Conservation (phyloP, 805 yeast species). For the Cyberlindnera misumaiensis region DNA sequence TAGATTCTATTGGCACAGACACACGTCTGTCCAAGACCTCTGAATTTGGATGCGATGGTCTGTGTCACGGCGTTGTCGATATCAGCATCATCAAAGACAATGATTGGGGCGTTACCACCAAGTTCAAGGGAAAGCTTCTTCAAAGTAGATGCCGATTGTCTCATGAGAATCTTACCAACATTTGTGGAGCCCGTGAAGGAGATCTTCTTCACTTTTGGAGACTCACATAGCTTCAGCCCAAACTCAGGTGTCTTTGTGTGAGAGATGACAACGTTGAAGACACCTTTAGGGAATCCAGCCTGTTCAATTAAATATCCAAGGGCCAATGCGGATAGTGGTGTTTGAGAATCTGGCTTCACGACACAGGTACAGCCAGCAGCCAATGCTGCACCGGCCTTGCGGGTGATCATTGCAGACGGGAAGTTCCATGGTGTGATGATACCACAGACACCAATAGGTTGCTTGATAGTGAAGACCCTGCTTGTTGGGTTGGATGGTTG, state of each 20-base stretch:
- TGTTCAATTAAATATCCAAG: conserved; percentile 46
- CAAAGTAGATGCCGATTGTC: conserved; percentile 48
- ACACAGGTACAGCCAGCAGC: conserved; percentile 62
- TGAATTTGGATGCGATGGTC: conserved; percentile 49
- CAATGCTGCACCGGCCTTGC: conserved; percentile 58
- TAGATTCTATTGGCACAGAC: conserved; percentile 56
- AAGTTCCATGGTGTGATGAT: conserved; percentile 63
- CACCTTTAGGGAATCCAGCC: conserved; percentile 59
- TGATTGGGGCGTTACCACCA: conserved; percentile 64
- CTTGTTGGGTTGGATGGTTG: conserved; percentile 46
- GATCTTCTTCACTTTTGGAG: conserved; percentile 44
- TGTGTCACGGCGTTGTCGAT: conserved; percentile 47
- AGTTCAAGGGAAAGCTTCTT: conserved; percentile 57
- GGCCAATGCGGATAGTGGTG: conserved; percentile 56
- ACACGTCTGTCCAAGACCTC: conserved; percentile 62
- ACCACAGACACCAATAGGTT: conserved; percentile 54
- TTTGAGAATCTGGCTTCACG: conserved; percentile 54
- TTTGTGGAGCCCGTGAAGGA: conserved; percentile 61
- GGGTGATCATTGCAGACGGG: conserved; percentile 61
- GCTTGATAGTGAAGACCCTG: conserved; percentile 46
- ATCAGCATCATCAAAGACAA: conserved; percentile 56
- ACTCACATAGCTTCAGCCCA: conserved; percentile 45
- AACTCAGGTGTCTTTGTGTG: conserved; percentile 44
- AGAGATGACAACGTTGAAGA: conserved; percentile 44
- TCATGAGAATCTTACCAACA: conserved; percentile 55